phyloP scores from a whole-genome alignment of 2,329 filamentous ascomycete species.

The Blumeria graminis region DNA sequence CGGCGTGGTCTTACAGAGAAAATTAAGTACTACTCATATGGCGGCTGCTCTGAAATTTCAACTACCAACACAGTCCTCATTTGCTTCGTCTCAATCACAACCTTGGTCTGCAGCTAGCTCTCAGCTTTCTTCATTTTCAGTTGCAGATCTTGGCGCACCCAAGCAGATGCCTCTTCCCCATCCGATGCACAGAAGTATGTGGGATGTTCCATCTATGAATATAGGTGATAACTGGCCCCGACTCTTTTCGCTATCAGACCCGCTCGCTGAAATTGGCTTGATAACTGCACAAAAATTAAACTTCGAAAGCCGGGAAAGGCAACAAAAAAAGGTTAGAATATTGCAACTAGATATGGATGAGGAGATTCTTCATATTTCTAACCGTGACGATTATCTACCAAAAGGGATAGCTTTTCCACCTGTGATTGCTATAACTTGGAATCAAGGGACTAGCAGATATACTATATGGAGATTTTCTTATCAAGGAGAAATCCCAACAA shows the following conservation, averaged over 20 bases:
- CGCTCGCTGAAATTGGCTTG: conserved; percentile 62
- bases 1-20: conserved; percentile 72
- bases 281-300: conserved; percentile 38
- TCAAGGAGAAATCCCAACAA: conserved; percentile 37
- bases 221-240: conserved; percentile 41
- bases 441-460: conserved; percentile 50
- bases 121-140: conserved; percentile 28
- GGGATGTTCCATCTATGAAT: conserved; percentile 28
- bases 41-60: conserved; percentile 31
- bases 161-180: conserved; percentile 28
- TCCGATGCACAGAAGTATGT: conserved; percentile 31
- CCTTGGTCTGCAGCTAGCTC: conserved; percentile 24
- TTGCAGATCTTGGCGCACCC: conserved; percentile 29
- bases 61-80: conserved; percentile 57
- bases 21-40: conserved; percentile 27
- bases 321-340: conserved; percentile 20
- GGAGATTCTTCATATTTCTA: conserved; percentile 63
- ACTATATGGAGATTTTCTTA: conserved; percentile 72
- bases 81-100: conserved; percentile 44
- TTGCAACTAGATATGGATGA: conserved; percentile 49
- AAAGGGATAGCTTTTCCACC: conserved; percentile 24
- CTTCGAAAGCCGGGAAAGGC: conserved; percentile 13
- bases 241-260: conserved; percentile 65
- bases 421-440: conserved; percentile 57
- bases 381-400: conserved; percentile 27